phyloP scores from a whole-genome alignment of 768 basidiomycete species.

The Inosperma sp. region DNA sequence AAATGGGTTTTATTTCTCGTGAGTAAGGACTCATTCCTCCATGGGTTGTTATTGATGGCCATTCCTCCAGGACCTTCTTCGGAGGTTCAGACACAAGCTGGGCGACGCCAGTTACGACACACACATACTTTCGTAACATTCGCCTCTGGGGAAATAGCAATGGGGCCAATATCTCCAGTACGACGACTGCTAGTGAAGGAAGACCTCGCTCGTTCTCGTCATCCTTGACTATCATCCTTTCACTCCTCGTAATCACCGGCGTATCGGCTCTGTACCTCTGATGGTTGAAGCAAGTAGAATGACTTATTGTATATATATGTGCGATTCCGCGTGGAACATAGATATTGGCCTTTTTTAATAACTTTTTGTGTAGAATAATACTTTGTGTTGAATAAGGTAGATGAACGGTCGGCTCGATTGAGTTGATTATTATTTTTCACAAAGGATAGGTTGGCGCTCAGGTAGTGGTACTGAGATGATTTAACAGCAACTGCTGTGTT shows the following conservation, averaged over 20 bases:
- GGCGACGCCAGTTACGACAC: conserved; percentile 63
- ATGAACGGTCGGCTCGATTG: too few species aligned
- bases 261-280: conserved; percentile 18
- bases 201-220: conserved; percentile 2
- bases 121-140: conserved; percentile 77
- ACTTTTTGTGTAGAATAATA: too few species aligned
- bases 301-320: neutral
- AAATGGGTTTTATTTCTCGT: conserved; percentile 80
- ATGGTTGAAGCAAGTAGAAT: neutral
- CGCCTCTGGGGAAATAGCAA: conserved; percentile 54
- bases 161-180: conserved; percentile 43
- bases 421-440: too few species aligned
- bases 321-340: neutral
- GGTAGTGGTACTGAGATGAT: too few species aligned
- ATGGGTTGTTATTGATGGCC: neutral
- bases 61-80: conserved; percentile 12
- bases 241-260: conserved; percentile 13
- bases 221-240: conserved; percentile 14
- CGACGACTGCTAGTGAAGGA: neutral
- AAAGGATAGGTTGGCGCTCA: too few species aligned
- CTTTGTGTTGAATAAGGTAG: too few species aligned
- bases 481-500: too few species aligned
- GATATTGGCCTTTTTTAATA: neutral
- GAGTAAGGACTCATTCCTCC: conserved; percentile 20
- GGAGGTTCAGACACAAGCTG: conserved; percentile 61